Evolutionary conservation across 495 filamentous ascomycete species (phyloP).

Genomic region (Trichocladium antarcticum): DNA sequence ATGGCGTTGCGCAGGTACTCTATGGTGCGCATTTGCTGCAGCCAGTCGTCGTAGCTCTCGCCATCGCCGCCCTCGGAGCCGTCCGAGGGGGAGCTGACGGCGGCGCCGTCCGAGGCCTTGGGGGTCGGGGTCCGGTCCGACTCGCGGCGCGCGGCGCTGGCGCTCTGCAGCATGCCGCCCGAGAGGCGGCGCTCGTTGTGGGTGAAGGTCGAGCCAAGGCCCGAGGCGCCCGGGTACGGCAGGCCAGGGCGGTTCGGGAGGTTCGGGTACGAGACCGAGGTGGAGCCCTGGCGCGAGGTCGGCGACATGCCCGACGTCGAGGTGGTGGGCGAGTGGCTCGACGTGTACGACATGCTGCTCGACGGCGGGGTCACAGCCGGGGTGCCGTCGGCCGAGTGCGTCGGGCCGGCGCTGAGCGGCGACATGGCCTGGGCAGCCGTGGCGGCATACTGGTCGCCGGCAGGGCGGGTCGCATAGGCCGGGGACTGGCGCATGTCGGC

Average conservation of each 20-base stretch:
- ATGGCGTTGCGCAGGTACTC: conserved; percentile 63
- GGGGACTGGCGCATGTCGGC: conserved; percentile 60
- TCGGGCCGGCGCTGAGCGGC: conserved; percentile 50
- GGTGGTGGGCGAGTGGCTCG: conserved; percentile 71
- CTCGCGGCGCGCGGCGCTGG: conserved; percentile 36
- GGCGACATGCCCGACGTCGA: conserved; percentile 53
- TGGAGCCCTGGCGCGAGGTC: conserved; percentile 49
- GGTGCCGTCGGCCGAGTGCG: conserved; percentile 48
- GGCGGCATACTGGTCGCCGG: conserved; percentile 40
- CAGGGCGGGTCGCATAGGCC: conserved; percentile 44
- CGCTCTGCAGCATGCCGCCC: conserved; percentile 74
- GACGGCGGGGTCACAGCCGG: conserved; percentile 85
- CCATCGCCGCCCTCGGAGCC: conserved; percentile 36
- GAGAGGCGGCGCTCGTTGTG: conserved; percentile 71
- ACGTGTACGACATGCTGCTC: conserved; percentile 74
- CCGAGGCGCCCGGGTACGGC: conserved; percentile 62
- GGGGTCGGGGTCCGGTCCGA: conserved; percentile 45
- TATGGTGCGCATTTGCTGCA: conserved; percentile 71
- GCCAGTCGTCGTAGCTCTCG: conserved; percentile 59
- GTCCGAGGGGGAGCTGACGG: conserved; percentile 35
- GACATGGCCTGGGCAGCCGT: conserved; percentile 47
- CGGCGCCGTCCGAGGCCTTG: conserved; percentile 31
- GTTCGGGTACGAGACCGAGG: conserved; percentile 65
- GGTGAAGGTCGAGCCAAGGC: conserved; percentile 72
- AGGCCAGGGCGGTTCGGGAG: conserved; percentile 44